phyloP scores from a whole-genome alignment of 352 stramenopile species.

The Phytophthora boehmeriae region DNA sequence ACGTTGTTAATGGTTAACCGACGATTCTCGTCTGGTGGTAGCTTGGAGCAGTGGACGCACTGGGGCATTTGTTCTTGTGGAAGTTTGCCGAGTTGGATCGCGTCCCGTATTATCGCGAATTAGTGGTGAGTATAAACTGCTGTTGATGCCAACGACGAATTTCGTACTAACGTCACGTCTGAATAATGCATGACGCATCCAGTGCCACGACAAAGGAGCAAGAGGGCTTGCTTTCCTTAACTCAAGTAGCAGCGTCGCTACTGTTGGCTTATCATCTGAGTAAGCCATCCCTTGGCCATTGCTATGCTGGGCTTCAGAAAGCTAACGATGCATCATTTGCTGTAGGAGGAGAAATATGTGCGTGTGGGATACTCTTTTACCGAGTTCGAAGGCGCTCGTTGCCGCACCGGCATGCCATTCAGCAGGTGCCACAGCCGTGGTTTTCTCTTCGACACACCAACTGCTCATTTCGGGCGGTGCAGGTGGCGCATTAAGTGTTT shows the following conservation, averaged over 20 bases:
- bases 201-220: conserved; percentile 89
- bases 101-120: conserved; percentile 65
- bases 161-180: conserved; percentile 7
- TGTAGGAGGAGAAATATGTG: conserved; percentile 81
- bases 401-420: conserved; percentile 76
- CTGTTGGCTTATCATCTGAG: conserved; percentile 76
- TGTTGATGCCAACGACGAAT: neutral
- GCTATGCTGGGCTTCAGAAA: neutral
- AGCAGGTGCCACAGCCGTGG: conserved; percentile 71
- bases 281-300: conserved; percentile 35
- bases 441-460: conserved; percentile 82
- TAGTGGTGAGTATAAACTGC: conserved; percentile 47
- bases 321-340: conserved; percentile 10
- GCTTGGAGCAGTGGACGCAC: conserved; percentile 80
- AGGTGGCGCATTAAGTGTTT: conserved; percentile 80
- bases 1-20: conserved; percentile 5
- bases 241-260: conserved; percentile 76
- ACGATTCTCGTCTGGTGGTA: conserved; percentile 25
- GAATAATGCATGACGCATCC: neutral
- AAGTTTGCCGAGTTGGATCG: conserved; percentile 82
- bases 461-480: conserved; percentile 84
- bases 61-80: conserved; percentile 78
- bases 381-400: conserved; percentile 73
- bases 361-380: conserved; percentile 85
- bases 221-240: conserved; percentile 84